Base-by-base conservation (phyloP, 1,139 yeast genomes). In the Tardiomyces digboiensis region DNA sequence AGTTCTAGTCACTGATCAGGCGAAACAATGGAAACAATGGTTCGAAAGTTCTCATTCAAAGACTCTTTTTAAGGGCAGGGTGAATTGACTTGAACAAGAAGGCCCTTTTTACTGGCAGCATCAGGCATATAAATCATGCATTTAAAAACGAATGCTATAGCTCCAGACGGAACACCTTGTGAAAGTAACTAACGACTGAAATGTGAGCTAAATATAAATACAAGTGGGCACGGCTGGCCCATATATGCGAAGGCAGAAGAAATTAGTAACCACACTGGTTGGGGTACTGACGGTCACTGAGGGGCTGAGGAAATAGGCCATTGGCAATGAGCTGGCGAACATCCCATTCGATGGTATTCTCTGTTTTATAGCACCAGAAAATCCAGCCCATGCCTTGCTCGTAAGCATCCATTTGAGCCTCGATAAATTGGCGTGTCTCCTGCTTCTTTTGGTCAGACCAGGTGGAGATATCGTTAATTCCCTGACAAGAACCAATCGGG, bases 281-380 rank as follows among this genome's bases (percentile, higher is more conserved):
- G 49, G 84, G 82, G 62, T 72, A 84, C 56, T 71, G 65, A 63
- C 95, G 76, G 52, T 69, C 74, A 48, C 66, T 62, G 46, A 86
- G 64, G 29, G 97, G 97, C 58, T 72, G 80, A 44, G 97, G 97
- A 74, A 89, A 82, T 43, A 87, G 60, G 21, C 78, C 84, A 47
- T 71, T 61, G 36, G 65, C 67, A 19, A 75, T 67, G 55, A 88
- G 74, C 49, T 71, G 69, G 48, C 71, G 68, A 63, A 84, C 71
- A 66, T 86, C 95, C 97, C 97, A 91, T 61, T 89, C 97, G 43
- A 82, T 62, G 18, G 93, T 77, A 55, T 67, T 64, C 62, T 91
- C 97, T 23, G 95, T 83, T 70, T 87, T 89, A 79, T 84, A 88
- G 33, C 63, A 81, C 98, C 97, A 91, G 71, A 82, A 86, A 12